Base-by-base conservation (phyloP, 768 basidiomycete genomes). In the Auricularia auricula-judae region DNA sequence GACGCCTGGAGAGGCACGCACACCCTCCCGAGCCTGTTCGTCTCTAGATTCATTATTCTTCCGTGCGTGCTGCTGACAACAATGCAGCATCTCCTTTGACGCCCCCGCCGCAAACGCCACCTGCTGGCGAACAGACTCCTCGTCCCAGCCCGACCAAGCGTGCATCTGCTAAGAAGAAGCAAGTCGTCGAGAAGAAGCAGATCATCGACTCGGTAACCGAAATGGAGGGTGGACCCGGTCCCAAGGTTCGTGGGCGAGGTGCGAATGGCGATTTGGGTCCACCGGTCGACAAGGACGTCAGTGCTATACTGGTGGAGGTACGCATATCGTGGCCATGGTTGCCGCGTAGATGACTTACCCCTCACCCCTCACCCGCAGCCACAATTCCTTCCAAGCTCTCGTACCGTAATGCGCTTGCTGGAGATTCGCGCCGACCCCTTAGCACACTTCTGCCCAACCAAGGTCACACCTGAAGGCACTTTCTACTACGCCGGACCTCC, bases 161-260 rank as follows among this genome's bases (percentile, higher is more conserved):
- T 10, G 34, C 23, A 33, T 35, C 42, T 18, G 39, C 59, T 8
- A 63, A 66, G 62, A 68, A 65, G 8, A 47, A 69, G 82, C 86
- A 74, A 68, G 72, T 74, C 42, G 85, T 83, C 68, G 86, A 88
- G 71, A 91, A 87, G 80, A 95, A 89, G 74, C 88, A 91, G 68
- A 91, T 94, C 56, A 89, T 96, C 64, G 95, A 98, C 73, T 82
- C 84, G n/a, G 84, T 92, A 54, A 94, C 89, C 5, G 94, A 98
- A 74, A 82, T 94, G 54, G 80, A 82, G 53, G 85, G 85, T 65
- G 85, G 85, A 2, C 82, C 81, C 33, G 82, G 84, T 33, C 77
- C 78, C 4, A 77, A 79, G 66, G 73, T 78, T 62, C 82, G 84
- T 51, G 81, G 35, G 39, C 39, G 39, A 8, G 39, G 39, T 42